phyloP scores from a whole-genome alignment of 1,284 basidiomycete species.

The Volvariella surrecta region DNA sequence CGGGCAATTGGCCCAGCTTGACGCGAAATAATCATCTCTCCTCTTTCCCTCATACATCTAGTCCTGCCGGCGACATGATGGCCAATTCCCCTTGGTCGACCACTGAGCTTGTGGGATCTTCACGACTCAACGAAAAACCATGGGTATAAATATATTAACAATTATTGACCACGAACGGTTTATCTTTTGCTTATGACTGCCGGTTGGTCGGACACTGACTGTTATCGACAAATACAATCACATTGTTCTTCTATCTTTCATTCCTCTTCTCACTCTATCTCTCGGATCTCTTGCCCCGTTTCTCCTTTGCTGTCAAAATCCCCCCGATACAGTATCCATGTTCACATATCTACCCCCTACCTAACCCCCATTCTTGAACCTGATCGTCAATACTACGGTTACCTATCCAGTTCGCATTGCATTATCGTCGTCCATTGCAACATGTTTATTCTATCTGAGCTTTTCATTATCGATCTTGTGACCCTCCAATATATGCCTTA shows the following conservation, averaged over 20 bases:
- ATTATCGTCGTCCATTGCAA: conserved; percentile 38
- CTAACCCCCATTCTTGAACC: conserved; percentile 16
- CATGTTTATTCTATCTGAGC: conserved; percentile 40
- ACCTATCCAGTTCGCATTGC: conserved; percentile 34
- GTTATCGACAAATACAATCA: conserved; percentile 10
- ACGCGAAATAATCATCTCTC: conserved; percentile 45
- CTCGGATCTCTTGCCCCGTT: conserved; percentile 14
- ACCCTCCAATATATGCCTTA: conserved; percentile 4
- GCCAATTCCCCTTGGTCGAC: conserved; percentile 50
- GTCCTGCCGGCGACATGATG: conserved; percentile 47
- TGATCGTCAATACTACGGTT: conserved; percentile 34
- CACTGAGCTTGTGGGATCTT: conserved; percentile 49
- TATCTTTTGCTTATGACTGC: conserved; percentile 20
- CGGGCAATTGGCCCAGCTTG: conserved; percentile 66
- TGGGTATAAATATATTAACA: conserved; percentile 36
- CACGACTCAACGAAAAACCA: conserved; percentile 54
- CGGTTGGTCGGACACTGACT: conserved; percentile 30
- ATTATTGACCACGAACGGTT: conserved; percentile 2
- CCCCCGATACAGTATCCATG: conserved; percentile 7
- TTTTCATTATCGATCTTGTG: conserved; percentile 25
- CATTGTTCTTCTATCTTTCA: conserved; percentile 14
- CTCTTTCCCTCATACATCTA: conserved; percentile 48
- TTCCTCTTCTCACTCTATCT: conserved; percentile 14
- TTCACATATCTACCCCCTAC: conserved; percentile 25
- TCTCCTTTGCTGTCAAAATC: conserved; percentile 16